phyloP scores from a whole-genome alignment of 2,329 filamentous ascomycete species.

The Eutypa lata region DNA sequence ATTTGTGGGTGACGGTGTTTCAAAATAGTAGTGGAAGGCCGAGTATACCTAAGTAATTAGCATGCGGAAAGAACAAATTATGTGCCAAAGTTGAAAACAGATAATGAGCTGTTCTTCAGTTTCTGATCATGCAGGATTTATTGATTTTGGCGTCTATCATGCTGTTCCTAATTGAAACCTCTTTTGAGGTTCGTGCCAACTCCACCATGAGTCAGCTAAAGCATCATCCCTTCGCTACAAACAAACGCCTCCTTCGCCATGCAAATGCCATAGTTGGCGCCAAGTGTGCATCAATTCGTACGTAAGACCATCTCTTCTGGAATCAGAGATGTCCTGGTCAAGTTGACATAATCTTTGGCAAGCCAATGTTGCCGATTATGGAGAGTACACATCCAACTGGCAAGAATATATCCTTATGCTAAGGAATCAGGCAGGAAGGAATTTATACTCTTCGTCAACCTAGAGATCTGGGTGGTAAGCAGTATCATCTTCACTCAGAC shows the following conservation, averaged over 20 bases:
- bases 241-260: conserved; percentile 31
- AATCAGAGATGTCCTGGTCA: too few relatives aligned
- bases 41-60: too few relatives aligned
- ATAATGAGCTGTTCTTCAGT: background rate
- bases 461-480: background rate
- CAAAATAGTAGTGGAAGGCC: too few relatives aligned
- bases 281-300: conserved; percentile 1
- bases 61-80: too few relatives aligned
- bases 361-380: too few relatives aligned
- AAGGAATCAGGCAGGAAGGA: too few relatives aligned
- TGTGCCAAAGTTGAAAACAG: too few relatives aligned
- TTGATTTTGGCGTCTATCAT: background rate
- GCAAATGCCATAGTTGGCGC: conserved; percentile 23
- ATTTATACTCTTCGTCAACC: too few relatives aligned
- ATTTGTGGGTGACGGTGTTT: too few relatives aligned
- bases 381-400: too few relatives aligned
- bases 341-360: too few relatives aligned
- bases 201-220: conserved; percentile 7
- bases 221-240: conserved; percentile 9
- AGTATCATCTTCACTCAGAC: conserved; percentile 10
- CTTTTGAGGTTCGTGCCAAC: conserved; percentile 5
- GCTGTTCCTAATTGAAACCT: conserved; percentile 1
- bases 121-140: background rate
- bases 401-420: too few relatives aligned
- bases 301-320: background rate